Evolutionary conservation across 2,329 filamentous ascomycete species (phyloP), one percentile per base, ranked within the genome.

Genomic region (Trichoderma sp.): DNA sequence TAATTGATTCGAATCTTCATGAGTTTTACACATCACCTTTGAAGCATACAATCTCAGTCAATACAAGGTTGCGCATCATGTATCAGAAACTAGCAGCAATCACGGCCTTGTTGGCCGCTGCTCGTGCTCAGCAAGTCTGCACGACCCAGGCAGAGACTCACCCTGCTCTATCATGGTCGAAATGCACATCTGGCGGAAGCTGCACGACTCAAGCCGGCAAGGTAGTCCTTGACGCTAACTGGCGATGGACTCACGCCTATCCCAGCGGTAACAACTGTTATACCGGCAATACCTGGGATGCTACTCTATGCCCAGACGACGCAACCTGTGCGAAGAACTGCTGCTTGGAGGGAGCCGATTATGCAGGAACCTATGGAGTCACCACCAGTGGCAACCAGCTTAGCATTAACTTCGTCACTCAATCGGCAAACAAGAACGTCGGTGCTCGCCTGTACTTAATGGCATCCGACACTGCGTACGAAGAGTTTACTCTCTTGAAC

Each of bases 391-490:
- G 83, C 73, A 81, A 82, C 75, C 78, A 82, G 69, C 79, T 89
- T 72, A 85, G 79, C 73, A 79, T 89, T 71, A 84, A 84, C 77
- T 88, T 89, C 73, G 85, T 88, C 71, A 88, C 85, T 71, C 81
- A 85, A 73, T 80, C 82, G 73, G 72, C 74, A 28, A 78, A 77
- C 59, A 82, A 77, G 73, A 86, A 86, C 75, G 75, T 86, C 56
- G 84, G 83, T 28, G 81, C 87, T 67, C 86, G 90, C 73, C 79
- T 89, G 54, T 92, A 91, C 77, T 83, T 92, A 71, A 86, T 92
- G 81, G 84, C 85, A 73, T 81, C 83, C 63, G 85, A 89, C 55
- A 82, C 81, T 73, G 86, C 85, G 69, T 92, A 92, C 79, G 81
- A 91, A 80, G 84, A 86, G 76, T 89, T 91, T 80, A 84, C 87